These are phyloP conservation scores for Manihot esculenta DNA, from an alignment of 441 rosid species.

Conservation along the genomic window DNA sequence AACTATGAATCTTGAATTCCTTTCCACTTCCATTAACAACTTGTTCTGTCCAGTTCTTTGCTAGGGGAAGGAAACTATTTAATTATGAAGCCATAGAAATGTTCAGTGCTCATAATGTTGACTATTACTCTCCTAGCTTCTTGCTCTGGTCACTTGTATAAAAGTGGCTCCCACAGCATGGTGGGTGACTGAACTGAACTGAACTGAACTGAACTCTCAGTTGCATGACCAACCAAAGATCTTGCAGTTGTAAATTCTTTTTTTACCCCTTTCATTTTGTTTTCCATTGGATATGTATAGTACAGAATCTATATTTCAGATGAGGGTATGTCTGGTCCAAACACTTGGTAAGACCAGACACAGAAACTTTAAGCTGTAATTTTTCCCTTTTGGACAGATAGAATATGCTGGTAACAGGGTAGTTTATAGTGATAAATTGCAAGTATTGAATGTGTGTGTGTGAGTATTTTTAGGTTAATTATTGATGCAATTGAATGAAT, in stretches of 20 bases:
- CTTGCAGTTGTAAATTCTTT: slow-evolving; percentile 24
- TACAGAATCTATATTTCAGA: slow-evolving; percentile 25
- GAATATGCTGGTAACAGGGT: slow-evolving; percentile 22
- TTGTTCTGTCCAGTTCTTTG: slow-evolving; percentile 16
- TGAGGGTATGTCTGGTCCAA: slow-evolving; percentile 19
- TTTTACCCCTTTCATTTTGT: background rate
- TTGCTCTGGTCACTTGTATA: slow-evolving; percentile 8
- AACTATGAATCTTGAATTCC: slow-evolving; percentile 10
- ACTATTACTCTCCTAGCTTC: slow-evolving; percentile 23
- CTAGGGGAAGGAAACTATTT: slow-evolving; percentile 21
- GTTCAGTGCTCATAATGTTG: slow-evolving; percentile 20
- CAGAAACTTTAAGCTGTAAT: slow-evolving; percentile 12
- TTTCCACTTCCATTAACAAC: slow-evolving; percentile 10
- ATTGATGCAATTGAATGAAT: no score
- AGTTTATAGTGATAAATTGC: background rate
- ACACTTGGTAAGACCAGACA: background rate
- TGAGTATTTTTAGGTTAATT: no score
- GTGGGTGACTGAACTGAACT: slow-evolving; percentile 16
- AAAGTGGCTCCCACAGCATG: slow-evolving; percentile 18
- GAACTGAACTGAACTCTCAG: no score
- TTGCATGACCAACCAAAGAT: slow-evolving; percentile 13
- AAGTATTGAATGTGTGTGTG: no score
- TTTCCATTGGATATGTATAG: slow-evolving; percentile 31
- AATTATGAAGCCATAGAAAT: slow-evolving; percentile 20
- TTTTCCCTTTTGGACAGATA: no score